Percentiles rank a stretch among this genome's conserved stretches.
Evolutionary conservation across 176 grass and related monocot genomes (phyloP).

Genomic region (Ensete glaucum): DNA sequence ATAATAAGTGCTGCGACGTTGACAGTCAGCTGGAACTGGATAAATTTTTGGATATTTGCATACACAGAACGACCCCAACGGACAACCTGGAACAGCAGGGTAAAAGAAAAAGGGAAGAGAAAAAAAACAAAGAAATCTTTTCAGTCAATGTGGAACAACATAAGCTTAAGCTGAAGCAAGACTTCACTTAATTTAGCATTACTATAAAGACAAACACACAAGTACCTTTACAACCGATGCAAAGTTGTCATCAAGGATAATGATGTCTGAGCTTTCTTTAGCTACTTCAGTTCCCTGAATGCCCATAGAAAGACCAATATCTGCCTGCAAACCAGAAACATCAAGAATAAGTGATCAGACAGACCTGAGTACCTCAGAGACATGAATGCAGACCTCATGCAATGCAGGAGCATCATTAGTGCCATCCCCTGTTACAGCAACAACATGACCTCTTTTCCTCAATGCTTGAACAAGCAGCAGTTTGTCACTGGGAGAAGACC

Average conservation of each 20-base stretch:
- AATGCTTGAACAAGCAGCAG: slow-evolving; percentile 73
- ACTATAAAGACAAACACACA: background rate
- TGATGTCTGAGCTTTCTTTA: slow-evolving; percentile 99
- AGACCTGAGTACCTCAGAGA: background rate
- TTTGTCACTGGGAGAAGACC: slow-evolving; percentile 88
- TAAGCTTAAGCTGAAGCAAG: no score
- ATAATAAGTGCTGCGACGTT: slow-evolving; percentile 87
- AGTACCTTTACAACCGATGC: slow-evolving; percentile 79
- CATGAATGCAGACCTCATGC: slow-evolving; percentile 54
- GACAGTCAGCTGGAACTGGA: slow-evolving; percentile 97
- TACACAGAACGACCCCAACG: slow-evolving; percentile 95
- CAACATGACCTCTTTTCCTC: slow-evolving; percentile 52
- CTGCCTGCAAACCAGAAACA: slow-evolving; percentile 55
- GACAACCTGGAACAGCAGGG: slow-evolving; percentile 55
- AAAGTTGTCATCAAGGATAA: slow-evolving; percentile 97
- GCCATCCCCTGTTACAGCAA: slow-evolving; percentile 91
- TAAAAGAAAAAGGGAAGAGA: background rate
- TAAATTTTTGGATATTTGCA: slow-evolving; percentile 93
- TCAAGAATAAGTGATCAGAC: background rate
- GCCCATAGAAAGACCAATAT: slow-evolving; percentile 95
- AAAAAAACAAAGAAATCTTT: no score
- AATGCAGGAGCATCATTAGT: slow-evolving; percentile 88
- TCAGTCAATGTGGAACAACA: no score
- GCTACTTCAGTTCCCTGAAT: slow-evolving; percentile 99
- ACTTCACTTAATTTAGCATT: background rate